These are phyloP conservation scores for Fraxinus cuspidata DNA, from an alignment of 257 asterid species.

Conservation along the genomic window DNA sequence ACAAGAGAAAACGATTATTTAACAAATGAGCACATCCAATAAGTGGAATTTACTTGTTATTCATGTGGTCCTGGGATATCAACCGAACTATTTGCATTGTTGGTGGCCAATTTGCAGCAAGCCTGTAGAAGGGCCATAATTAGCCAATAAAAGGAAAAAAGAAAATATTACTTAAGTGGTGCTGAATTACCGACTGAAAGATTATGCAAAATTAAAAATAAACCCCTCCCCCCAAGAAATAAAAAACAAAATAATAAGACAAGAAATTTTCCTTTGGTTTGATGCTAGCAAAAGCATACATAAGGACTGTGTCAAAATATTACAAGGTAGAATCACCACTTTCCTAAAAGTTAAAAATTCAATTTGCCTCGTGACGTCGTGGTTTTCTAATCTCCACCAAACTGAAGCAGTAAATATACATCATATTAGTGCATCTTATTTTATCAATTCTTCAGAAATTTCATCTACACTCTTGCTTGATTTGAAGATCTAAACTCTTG, in stretches of 20 bases:
- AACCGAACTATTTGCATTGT: conserved; percentile 85
- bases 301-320: not conserved
- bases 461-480: not conserved
- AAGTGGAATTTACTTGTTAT: conserved; percentile 63
- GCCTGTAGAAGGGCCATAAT: conserved; percentile 42
- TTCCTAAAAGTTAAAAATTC: not conserved
- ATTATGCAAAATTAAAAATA: not conserved
- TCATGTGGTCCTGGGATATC: conserved; percentile 90
- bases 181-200: not conserved
- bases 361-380: not conserved
- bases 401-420: not conserved
- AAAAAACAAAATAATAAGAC: not conserved
- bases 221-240: not conserved
- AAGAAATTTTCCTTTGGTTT: not conserved
- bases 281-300: not conserved
- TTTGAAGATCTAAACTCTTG: not conserved
- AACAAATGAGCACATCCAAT: conserved; percentile 20
- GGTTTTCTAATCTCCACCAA: not conserved
- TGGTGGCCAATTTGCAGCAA: conserved; percentile 91
- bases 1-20: conserved; percentile 5
- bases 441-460: too few relatives aligned
- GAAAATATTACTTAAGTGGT: conserved; percentile 7
- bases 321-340: not conserved
- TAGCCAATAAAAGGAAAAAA: not conserved
- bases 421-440: not conserved